Conservation (phyloP, 768 basidiomycete genomes). For the Nidula microcarpa region DNA sequence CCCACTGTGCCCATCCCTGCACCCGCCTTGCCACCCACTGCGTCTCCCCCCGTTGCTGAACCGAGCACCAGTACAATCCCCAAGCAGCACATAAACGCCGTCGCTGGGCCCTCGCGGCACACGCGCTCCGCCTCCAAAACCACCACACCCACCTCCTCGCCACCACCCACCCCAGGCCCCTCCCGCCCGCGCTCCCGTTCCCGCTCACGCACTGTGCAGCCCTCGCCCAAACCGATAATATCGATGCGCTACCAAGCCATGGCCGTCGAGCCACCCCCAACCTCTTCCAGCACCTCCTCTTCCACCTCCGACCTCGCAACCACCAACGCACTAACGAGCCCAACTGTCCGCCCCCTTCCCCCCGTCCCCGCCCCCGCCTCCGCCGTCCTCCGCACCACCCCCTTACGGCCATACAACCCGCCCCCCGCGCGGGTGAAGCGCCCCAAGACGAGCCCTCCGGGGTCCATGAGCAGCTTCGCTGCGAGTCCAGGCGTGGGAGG, state of each 20-base stretch:
- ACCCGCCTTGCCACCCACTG: background rate
- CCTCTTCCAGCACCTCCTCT: too few relatives aligned
- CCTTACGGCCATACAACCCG: background rate
- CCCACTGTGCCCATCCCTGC: constrained; percentile 12
- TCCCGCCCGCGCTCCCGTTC: background rate
- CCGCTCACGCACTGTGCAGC: constrained; percentile 11
- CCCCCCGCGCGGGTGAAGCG: constrained; percentile 13
- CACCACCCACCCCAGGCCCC: background rate
- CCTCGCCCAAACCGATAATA: constrained; percentile 10
- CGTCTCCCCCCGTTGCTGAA: too few relatives aligned
- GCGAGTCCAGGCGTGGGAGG: too few relatives aligned
- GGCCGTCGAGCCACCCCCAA: constrained; percentile 12
- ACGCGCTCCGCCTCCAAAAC: background rate
- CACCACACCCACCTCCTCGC: background rate
- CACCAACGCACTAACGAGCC: constrained; percentile 4
- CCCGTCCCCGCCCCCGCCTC: constrained; percentile 13
- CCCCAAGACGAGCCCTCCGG: constrained; percentile 18
- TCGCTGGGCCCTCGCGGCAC: constrained; percentile 10
- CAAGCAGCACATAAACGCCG: constrained; percentile 3
- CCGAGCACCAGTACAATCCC: too few relatives aligned
- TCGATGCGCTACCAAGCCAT: constrained; percentile 24
- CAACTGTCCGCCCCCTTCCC: constrained; percentile 15
- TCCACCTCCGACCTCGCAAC: constrained; percentile 5
- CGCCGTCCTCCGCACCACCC: constrained; percentile 3
- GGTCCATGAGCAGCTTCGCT: background rate